Evolutionary conservation across 2,329 filamentous ascomycete genomes (phyloP).

Genomic region (Shiraia bambusicola): DNA sequence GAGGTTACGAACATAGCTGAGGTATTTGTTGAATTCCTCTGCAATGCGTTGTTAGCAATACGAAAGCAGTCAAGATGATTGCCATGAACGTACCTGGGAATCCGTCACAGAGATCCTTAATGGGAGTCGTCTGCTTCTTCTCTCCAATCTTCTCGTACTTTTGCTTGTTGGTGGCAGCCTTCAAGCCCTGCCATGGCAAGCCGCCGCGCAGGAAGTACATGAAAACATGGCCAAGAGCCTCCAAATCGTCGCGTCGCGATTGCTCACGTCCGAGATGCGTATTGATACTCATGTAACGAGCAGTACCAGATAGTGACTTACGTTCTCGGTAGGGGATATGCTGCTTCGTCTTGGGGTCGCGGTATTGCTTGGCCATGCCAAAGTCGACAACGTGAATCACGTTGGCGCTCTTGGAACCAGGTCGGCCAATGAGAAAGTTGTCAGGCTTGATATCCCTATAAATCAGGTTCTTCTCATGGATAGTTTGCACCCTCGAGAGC

Average conservation of each 20-base stretch:
- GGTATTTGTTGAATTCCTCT: conserved; percentile 96
- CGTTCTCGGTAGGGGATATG: conserved; percentile 97
- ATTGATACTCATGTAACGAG: conserved; percentile 99
- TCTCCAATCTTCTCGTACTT: conserved; percentile 99
- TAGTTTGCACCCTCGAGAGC: conserved; percentile 88
- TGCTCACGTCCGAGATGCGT: conserved; percentile 96
- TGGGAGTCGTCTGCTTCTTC: conserved; percentile 97
- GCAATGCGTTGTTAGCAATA: conserved; percentile 36
- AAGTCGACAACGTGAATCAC: conserved; percentile 99
- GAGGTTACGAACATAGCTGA: conserved; percentile 95
- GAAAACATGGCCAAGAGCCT: conserved; percentile 74
- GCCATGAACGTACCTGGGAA: conserved; percentile 66
- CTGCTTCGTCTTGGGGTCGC: conserved; percentile 98
- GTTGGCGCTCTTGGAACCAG: conserved; percentile 90
- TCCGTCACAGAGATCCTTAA: conserved; percentile 95
- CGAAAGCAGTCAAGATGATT: neutral
- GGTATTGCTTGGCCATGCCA: conserved; percentile 99
- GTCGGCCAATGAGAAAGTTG: conserved; percentile 96
- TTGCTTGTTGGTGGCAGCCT: conserved; percentile 78
- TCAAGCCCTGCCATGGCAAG: conserved; percentile 67
- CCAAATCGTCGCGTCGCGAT: conserved; percentile 91
- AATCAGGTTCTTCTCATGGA: conserved; percentile 98
- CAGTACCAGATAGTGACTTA: conserved; percentile 94
- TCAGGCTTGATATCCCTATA: conserved; percentile 99
- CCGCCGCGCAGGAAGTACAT: conserved; percentile 69